Conservation (phyloP, 495 filamentous ascomycete species). For the Letharia lupina region DNA sequence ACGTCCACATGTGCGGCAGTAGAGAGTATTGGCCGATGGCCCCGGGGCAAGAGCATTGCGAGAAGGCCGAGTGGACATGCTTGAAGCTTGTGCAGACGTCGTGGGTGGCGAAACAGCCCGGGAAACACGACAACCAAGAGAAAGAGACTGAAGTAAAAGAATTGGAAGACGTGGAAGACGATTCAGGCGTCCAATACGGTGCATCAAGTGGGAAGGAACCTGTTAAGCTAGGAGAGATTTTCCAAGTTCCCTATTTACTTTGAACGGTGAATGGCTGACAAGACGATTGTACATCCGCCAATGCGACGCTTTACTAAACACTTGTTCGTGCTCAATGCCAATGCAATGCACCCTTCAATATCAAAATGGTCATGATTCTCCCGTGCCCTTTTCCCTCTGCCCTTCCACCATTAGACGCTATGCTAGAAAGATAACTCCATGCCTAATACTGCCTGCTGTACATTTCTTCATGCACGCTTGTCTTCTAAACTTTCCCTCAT, state of each 20-base stretch:
- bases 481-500: not conserved
- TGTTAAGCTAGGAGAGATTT: not conserved
- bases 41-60: constrained; percentile 9
- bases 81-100: not conserved
- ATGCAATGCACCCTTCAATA: not conserved
- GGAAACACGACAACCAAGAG: not conserved
- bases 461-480: not conserved
- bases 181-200: not conserved
- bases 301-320: not conserved
- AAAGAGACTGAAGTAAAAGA: not conserved
- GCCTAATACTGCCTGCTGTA: constrained; percentile 6
- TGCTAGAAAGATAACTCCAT: not conserved
- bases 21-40: constrained; percentile 8
- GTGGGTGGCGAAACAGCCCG: not conserved
- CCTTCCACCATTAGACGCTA: constrained; percentile 5
- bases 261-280: not conserved
- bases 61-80: constrained; percentile 14
- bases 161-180: not conserved
- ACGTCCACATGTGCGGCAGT: constrained; percentile 24
- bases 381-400: constrained; percentile 5
- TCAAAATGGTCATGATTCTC: not conserved
- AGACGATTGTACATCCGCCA: not conserved
- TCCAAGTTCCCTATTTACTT: not conserved
- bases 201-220: not conserved
- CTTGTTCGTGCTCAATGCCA: not conserved